Evolutionary conservation across 169 alveolate genomes (phyloP).

Genomic region (Condylostoma magnum): DNA sequence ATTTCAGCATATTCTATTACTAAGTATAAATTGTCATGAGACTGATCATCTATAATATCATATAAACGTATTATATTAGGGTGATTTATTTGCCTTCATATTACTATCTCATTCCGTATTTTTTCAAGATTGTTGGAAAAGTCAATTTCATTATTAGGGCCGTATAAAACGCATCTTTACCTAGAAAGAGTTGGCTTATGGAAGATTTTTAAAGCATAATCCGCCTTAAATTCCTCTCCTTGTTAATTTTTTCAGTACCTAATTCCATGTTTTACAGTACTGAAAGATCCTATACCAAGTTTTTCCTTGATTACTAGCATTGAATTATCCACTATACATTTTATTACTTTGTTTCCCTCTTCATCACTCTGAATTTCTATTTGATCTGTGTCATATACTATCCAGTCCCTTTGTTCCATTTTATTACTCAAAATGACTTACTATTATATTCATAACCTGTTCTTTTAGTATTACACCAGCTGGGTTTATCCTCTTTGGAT

Average conservation of each 20-base stretch:
- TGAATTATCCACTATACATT: constrained; percentile 4
- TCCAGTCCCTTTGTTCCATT: constrained; percentile 24
- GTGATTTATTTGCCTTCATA: constrained; percentile 2
- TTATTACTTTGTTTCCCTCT: constrained; percentile 10
- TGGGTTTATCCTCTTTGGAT: too few relatives aligned
- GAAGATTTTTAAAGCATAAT: constrained; percentile 23
- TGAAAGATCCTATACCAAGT: constrained; percentile 26
- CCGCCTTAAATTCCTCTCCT: background rate
- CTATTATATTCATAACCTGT: too few relatives aligned
- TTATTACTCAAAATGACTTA: background rate
- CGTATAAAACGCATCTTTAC: constrained; percentile 21
- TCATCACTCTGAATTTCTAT: background rate
- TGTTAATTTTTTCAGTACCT: constrained; percentile 18
- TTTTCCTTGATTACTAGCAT: constrained; percentile 1
- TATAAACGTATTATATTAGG: constrained; percentile 1
- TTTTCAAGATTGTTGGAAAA: constrained; percentile 29
- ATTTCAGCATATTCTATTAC: constrained; percentile 18
- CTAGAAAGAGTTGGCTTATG: constrained; percentile 1
- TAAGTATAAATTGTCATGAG: background rate
- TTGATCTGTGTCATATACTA: constrained; percentile 5
- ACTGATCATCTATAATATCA: constrained; percentile 1
- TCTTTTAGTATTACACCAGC: too few relatives aligned
- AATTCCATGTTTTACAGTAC: constrained; percentile 15
- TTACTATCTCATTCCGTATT: constrained; percentile 3
- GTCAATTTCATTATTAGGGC: background rate